Evolutionary conservation across 78 protist genomes (phyloP), one percentile per base, ranked within the genome.

Genomic region (Protostelium mycophagum): DNA sequence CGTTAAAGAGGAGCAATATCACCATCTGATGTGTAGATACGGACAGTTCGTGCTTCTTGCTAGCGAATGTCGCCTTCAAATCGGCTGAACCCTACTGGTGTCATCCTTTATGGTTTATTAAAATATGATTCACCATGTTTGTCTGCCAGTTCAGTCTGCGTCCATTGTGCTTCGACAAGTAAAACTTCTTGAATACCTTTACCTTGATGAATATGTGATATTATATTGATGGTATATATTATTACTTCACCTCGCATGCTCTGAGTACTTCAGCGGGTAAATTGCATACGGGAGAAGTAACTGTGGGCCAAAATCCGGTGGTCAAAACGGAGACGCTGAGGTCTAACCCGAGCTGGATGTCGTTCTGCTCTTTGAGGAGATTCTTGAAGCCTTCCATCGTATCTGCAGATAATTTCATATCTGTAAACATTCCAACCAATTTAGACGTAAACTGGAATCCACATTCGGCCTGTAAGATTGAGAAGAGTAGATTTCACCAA

Each of bases 401-500:
- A 90, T 97, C 98, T 0, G 34, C 83, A 1, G 97, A 95, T 34
- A 96, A 29, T 35, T 86, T 35, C 97, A 98, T 98, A 90, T 98
- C 99, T 1, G 86, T 94, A 94, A 98, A 98, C 99, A 98, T 98
- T 51, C 99, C 98, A 87, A 96, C 99, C 35, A 98, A 89, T 85
- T 98, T 98, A 0, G 94, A 36, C 0, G 99, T 98, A 86, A 97
- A 97, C 90, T 95, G 98, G 63, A 89, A 92, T 37, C 99, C 99
- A 91, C 97, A 97, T 86, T 97, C 99, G 1, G 93, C 88, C 90
- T 88, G 85, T 37, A 37, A 51, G 34, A 28, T 28, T 28, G 88
- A 89, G 91, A 34, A 23, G 63, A 25, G 73, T 51, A 5, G 73
- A 51, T 25, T 51, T 5, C 31, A 51, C n/a, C n/a, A n/a, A n/a